These are phyloP conservation scores for Boechera divaricarpa DNA, from an alignment of 345 rosid species.

Conservation along the genomic window DNA sequence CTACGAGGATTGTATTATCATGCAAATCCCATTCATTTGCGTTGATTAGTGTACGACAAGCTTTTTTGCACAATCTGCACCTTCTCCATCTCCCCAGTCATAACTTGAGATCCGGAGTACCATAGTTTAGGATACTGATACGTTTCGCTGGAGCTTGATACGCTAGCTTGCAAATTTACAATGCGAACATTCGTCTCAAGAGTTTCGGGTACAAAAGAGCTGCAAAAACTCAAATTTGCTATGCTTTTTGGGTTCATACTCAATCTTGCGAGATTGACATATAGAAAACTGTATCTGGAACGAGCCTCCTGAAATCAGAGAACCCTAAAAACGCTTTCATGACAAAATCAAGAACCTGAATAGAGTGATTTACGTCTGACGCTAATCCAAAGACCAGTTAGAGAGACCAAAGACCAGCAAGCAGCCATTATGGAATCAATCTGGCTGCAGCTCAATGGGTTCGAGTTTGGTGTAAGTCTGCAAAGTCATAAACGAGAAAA, in stretches of 20 bases:
- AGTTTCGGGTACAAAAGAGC: neutral
- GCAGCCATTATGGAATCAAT: neutral
- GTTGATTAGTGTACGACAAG: neutral
- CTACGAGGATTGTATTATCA: neutral
- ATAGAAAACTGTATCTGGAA: constrained; percentile 1
- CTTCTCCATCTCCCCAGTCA: neutral
- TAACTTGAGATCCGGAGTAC: neutral
- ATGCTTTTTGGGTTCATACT: constrained; percentile 3
- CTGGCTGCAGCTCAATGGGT: neutral
- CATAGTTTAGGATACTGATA: constrained; percentile 3
- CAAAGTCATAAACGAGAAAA: constrained; percentile 1
- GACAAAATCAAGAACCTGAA: constrained; percentile 13
- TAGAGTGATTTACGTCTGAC: neutral
- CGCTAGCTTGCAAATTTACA: neutral
- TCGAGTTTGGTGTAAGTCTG: neutral
- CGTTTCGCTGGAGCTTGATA: neutral
- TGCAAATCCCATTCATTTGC: neutral
- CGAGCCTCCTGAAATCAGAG: neutral
- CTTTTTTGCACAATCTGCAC: neutral
- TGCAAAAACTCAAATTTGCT: neutral
- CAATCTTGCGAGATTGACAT: constrained; percentile 9
- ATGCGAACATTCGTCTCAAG: neutral
- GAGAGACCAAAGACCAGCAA: neutral
- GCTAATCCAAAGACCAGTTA: neutral
- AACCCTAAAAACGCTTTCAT: neutral